A percentile compares a stretch with the other conserved stretches of the same genome.
Evolutionary conservation across 441 rosid genomes (phyloP).

Genomic region (Capsella rubella): DNA sequence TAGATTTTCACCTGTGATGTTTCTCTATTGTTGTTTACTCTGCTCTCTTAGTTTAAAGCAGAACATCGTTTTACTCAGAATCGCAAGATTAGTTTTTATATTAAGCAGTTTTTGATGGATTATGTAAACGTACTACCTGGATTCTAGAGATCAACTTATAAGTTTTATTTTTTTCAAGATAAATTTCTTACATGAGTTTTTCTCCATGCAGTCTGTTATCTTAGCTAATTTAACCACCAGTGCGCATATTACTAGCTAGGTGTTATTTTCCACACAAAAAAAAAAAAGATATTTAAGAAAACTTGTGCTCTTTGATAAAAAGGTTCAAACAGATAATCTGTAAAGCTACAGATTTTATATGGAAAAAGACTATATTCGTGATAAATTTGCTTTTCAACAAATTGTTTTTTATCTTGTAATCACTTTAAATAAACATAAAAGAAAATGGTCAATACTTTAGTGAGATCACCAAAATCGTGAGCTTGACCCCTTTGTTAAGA

Average conservation of each 20-base stretch:
- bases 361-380: conserved; percentile 16
- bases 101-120: conserved; percentile 28
- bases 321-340: conserved; percentile 2
- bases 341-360: conserved; percentile 1
- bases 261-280: conserved; percentile 9
- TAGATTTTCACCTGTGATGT: conserved; percentile 40
- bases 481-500: conserved; percentile 32
- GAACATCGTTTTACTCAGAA: conserved; percentile 23
- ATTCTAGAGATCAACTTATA: conserved; percentile 19
- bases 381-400: conserved; percentile 24
- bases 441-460: conserved; percentile 29
- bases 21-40: neutral
- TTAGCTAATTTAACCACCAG: conserved; percentile 7
- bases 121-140: conserved; percentile 25
- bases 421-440: conserved; percentile 26
- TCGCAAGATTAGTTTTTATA: conserved; percentile 29
- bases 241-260: neutral
- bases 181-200: neutral
- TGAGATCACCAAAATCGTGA: conserved; percentile 30
- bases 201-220: neutral
- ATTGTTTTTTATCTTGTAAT: conserved; percentile 15
- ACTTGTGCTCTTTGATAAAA: neutral
- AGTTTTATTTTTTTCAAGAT: neutral
- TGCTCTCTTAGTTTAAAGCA: conserved; percentile 33
- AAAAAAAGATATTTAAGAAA: neutral